Base-by-base conservation (phyloP, 2,329 filamentous ascomycete species). In the Alternaria burnsii region DNA sequence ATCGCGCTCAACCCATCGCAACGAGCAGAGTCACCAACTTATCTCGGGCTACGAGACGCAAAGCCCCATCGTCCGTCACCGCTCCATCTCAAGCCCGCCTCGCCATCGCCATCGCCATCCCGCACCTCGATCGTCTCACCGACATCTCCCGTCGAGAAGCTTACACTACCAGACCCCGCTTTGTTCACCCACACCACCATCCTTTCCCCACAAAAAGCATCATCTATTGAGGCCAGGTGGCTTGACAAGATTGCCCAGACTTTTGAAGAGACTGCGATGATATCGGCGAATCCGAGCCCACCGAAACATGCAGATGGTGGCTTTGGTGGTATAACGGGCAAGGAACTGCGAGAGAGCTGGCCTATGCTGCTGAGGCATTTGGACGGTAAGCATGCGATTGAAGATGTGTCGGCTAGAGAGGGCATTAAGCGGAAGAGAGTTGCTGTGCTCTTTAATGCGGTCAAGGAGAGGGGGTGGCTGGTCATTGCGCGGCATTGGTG, bases 331-430 rank as follows among this genome's bases (percentile, higher is more conserved):
- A 62, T 72, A 28, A 67, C 70, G 1, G 70, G 70, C 6, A 68
- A 67, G 30, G 70, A 72, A 18, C 78, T 91, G 14, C 84, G 87
- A 42, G 85, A 87, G 58, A 85, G 87, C 48, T 97, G 93, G 91
- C 86, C 88, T 2, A 82, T 85, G 44, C 88, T 97, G 69, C 86
- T 89, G 71, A 92, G 91, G 77, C 95, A 97, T 78, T 92, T 98
- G 70, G 94, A 98, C 76, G 95, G 95, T 1, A 86, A 85, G 58
- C 89, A 91, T 73, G 90, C 94, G 3, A 83, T 98, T 61, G 95
- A 99, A 80, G 89, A 94, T 69, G 91, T 99, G 66, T 88, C 91
- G 1, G 82, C 95, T n/a, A 86, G 90, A 58, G 93, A 97, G 79
- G 91, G 91, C 6, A 86, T 96, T 81, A 97, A 95, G 82, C 85